Base-by-base conservation (phyloP, 164 flowering plant species). In the Amborella trichopoda region DNA sequence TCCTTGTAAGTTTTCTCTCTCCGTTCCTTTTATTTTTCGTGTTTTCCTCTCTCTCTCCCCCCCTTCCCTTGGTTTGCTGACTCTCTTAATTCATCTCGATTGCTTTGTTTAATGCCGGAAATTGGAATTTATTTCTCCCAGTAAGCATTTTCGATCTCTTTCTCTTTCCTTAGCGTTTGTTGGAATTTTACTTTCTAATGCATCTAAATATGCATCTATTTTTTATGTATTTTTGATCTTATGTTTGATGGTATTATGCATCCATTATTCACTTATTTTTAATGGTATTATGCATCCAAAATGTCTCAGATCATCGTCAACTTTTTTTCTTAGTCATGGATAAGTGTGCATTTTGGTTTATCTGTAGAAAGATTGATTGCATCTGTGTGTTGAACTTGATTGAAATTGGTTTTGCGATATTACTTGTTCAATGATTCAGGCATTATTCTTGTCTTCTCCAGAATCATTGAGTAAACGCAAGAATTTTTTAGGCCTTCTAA, bases 1-100 rank as follows among this genome's bases (percentile, higher is more conserved):
- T 91, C 19, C 62, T 91, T 91, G 97, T 85, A 71, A 8, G 32
- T 18, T 26, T 6, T n/a, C 48, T 3, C 4, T 24, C 8, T 37
- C 19, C 19, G 2, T 25, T 21, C 10, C 27, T 33, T 32, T 8
- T 13, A 2, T 3, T 5, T 23, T 27, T 25, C 9, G 6, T 3
- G 41, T 25, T 16, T 49, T 22, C 13, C 13, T 26, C 10, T 26
- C 14, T 24, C 23, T 50, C 23, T 18, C 36, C n/a, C 36, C 36
- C 5, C 13, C 8, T 5, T 37, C 19, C 41, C 1, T 21, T 2
- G 1, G 10, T n/a, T 37, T 21, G 41, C 41, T 14, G 3, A 21
- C 41, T 6, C 5, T 37, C 19, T 14, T 18, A 5, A n/a, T 3
- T 37, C 16, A n/a, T n/a, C 14, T 37, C 41, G n/a, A n/a, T n/a